A percentile compares a stretch with the other conserved stretches of the same genome.
phyloP scores from a whole-genome alignment of 2,329 filamentous ascomycete genomes.

The Coleophoma eucalyptorum region DNA sequence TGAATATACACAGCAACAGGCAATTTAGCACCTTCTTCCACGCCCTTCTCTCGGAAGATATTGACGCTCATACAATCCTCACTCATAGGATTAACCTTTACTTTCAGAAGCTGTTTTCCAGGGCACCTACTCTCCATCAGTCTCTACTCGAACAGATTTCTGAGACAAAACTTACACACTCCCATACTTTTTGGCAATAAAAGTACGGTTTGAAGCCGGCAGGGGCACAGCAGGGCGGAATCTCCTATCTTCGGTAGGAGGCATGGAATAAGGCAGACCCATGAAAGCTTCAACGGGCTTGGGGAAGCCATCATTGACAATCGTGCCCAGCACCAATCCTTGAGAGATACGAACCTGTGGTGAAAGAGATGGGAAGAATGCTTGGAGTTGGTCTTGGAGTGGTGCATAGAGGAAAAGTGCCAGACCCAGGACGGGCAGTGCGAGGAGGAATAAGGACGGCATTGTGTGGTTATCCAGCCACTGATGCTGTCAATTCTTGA shows the following conservation, averaged over 20 bases:
- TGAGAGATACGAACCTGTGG: constrained; percentile 17
- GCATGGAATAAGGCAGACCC: constrained; percentile 42
- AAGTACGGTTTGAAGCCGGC: constrained; percentile 15
- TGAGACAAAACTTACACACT: constrained; percentile 15
- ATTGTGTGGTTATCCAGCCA: no score
- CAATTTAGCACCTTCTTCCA: constrained; percentile 22
- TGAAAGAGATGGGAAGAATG: background rate
- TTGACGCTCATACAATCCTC: constrained; percentile 51
- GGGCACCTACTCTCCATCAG: constrained; percentile 27
- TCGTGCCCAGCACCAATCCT: constrained; percentile 27
- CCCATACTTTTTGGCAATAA: constrained; percentile 33
- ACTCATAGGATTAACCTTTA: constrained; percentile 13
- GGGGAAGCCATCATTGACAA: constrained; percentile 19
- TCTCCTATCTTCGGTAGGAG: constrained; percentile 39
- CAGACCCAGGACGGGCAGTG: background rate
- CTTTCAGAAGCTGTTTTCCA: constrained; percentile 22
- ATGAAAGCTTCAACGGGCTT: constrained; percentile 37
- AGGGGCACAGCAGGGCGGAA: constrained; percentile 32
- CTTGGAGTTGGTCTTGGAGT: background rate
- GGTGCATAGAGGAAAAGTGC: background rate
- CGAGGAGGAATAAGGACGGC: background rate
- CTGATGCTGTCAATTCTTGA: no score
- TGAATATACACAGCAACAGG: constrained; percentile 57
- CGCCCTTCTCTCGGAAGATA: constrained; percentile 32
- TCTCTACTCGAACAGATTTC: background rate